Base-by-base conservation (phyloP, 257 asterid species). In the Fraxinus americana region DNA sequence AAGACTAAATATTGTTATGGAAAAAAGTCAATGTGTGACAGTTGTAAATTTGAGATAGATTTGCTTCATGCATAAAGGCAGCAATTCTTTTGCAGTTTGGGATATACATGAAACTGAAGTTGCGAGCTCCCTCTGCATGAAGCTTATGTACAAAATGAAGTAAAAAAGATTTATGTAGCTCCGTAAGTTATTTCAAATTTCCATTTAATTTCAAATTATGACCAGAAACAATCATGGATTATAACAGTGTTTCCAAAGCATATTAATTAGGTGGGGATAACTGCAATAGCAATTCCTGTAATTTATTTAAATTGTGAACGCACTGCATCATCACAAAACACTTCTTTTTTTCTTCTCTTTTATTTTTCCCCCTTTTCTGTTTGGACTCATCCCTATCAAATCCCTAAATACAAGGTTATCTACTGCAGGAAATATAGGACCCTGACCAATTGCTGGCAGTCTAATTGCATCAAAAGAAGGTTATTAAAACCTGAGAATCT, bases 21-120 rank as follows among this genome's bases (percentile, higher is more conserved):
- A 48, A 48, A 48, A 43, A 48, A 4, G 7, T 14, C 57, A 48
- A 48, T 48, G 6, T 48, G 57, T 14, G n/a, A 48, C 0, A 1
- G 4, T 4, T 4, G 21, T 21, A 75, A n/a, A 57, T 61, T 12
- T 30, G 70, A 69, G 7, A 27, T 30, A 29, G 35, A 8, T 67
- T 66, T 14, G 39, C 52, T 67, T 45, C 82, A 43, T 68, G 52
- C 30, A 45, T 16, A 16, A 34, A 48, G 25, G 75, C 68, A 63
- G 35, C 38, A 14, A 23, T 16, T 50, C 57, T 48, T 32, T 39
- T 32, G 78, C 54, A 79, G 76, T 38, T 27, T 11, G 34, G 25
- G 4, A 9, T 14, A 48, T n/a, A 71, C 39, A 30, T 35, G 61
- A 29, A 59, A 41, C 48, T 30, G 38, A 52, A 70, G 25, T 38